Evolutionary conservation across 805 yeast species (phyloP).

Genomic region (Ogataea paradorogensis): DNA sequence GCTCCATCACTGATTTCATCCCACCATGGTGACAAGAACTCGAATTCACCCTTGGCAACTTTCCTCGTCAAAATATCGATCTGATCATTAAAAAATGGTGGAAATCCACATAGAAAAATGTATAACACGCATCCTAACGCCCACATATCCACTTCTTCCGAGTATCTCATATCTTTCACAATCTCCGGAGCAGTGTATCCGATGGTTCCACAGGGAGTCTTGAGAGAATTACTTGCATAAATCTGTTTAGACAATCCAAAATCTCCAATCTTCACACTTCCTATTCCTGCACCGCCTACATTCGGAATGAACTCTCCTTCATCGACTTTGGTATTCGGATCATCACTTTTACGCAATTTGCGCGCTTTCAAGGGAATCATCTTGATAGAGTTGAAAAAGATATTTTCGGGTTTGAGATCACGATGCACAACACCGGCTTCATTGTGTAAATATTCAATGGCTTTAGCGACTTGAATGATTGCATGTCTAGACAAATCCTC

Average conservation of each 20-base stretch:
- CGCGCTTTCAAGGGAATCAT: slow-evolving; percentile 38
- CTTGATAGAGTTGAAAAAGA: slow-evolving; percentile 61
- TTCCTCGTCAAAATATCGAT: slow-evolving; percentile 72
- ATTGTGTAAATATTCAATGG: slow-evolving; percentile 67
- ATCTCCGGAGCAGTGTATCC: slow-evolving; percentile 99
- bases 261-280: slow-evolving; percentile 86
- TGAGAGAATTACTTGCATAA: slow-evolving; percentile 74
- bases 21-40: slow-evolving; percentile 85
- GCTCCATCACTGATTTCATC: slow-evolving; percentile 73
- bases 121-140: slow-evolving; percentile 95
- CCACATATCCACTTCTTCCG: slow-evolving; percentile 98
- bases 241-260: slow-evolving; percentile 92
- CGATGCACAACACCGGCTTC: slow-evolving; percentile 78
- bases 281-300: slow-evolving; percentile 91
- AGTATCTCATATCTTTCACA: slow-evolving; percentile 87
- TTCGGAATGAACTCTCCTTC: slow-evolving; percentile 83
- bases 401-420: slow-evolving; percentile 79
- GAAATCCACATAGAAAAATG: slow-evolving; percentile 93
- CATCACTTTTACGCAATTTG: slow-evolving; percentile 61
- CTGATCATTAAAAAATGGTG: slow-evolving; percentile 90
- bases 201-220: slow-evolving; percentile 98
- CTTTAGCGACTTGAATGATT: slow-evolving; percentile 66
- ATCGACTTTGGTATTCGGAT: slow-evolving; percentile 65
- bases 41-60: slow-evolving; percentile 76
- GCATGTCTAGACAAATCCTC: slow-evolving; percentile 73